Base-by-base conservation (phyloP, 2,329 filamentous ascomycete genomes). In the Chrysoporthe cubensis region DNA sequence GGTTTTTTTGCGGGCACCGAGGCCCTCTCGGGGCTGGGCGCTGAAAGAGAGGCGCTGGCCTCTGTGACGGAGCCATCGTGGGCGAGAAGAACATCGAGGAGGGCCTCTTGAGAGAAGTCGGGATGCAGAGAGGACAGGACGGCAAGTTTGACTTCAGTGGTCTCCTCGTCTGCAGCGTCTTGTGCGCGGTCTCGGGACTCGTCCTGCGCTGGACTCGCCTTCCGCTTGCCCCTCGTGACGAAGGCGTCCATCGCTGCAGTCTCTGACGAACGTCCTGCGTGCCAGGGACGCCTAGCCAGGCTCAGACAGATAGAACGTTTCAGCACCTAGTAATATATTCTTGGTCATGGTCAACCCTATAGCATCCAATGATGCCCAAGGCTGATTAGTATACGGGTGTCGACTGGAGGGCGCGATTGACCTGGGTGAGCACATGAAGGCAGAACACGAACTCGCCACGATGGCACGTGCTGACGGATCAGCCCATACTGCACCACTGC, bases 121-220 rank as follows among this genome's bases (percentile, higher is more conserved):
- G 92, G 88, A 71, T 94, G 86, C 0, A 97, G 80, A 0, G 96
- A 98, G 2, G 90, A 87, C 3, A 99, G 81, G 1, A 97, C 82
- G 1, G 94, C 94, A 16, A 99, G 81, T 75, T 97, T 98, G 73
- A 96, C 83, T 71, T 98, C 96, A 0, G 96, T 99, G 1, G 91
- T 90, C 59, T 97, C 92, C 18, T 94, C 88, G 18, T 88, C 48
- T 21, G 43, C 37, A 13, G 13, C 16, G 44, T 21, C 9, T 43
- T 78, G 77, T 5, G 76, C 74, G 46, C 74, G 70, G 42, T 59
- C 44, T 34, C 66, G 58, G 52, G 44, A 44, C 42, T 44, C 48
- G 5, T 57, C 65, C 46, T 46, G 67, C 58, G 72, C 46, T 11
- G 76, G 74, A 34, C 68, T 74, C 64, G 73, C 74, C 72, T 79